Conservation (phyloP, 768 basidiomycete genomes). For the Sarcodon aspratus region DNA sequence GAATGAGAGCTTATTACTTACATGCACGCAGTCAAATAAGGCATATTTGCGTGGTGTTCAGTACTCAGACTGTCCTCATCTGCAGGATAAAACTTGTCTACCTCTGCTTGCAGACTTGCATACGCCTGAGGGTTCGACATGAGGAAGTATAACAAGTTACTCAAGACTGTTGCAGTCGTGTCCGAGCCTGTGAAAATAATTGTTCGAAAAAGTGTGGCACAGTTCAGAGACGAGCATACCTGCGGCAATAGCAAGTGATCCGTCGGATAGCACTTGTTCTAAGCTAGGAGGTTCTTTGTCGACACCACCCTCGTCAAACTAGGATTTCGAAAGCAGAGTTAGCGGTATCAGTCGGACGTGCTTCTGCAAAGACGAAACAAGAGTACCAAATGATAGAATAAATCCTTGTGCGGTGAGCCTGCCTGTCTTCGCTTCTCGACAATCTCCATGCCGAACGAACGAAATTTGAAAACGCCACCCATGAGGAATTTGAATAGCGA, state of each 20-base stretch:
- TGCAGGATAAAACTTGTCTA: constrained; percentile 23
- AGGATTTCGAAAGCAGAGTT: not conserved
- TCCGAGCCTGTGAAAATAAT: constrained; percentile 22
- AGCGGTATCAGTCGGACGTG: not conserved
- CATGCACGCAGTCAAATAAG: constrained; percentile 15
- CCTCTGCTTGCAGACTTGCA: constrained; percentile 25
- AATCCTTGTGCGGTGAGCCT: constrained; percentile 13
- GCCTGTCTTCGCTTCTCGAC: not conserved
- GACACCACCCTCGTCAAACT: constrained; percentile 17
- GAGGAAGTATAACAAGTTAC: constrained; percentile 26
- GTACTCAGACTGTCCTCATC: constrained; percentile 14
- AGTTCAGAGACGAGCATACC: constrained; percentile 14
- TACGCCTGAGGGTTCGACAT: constrained; percentile 25
- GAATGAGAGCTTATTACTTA: constrained; percentile 1
- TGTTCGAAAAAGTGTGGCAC: not conserved
- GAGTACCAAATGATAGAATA: constrained; percentile 36
- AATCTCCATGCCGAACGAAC: not conserved
- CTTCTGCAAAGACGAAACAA: not conserved
- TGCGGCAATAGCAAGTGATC: constrained; percentile 26
- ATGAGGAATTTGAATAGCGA: constrained; percentile 1
- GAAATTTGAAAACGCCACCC: not conserved
- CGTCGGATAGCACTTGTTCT: constrained; percentile 22
- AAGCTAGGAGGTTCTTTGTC: constrained; percentile 17
- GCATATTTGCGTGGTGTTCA: constrained; percentile 4
- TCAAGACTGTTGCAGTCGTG: constrained; percentile 30